phyloP scores from a whole-genome alignment of 306 rosid species.

The Myrica gale region DNA sequence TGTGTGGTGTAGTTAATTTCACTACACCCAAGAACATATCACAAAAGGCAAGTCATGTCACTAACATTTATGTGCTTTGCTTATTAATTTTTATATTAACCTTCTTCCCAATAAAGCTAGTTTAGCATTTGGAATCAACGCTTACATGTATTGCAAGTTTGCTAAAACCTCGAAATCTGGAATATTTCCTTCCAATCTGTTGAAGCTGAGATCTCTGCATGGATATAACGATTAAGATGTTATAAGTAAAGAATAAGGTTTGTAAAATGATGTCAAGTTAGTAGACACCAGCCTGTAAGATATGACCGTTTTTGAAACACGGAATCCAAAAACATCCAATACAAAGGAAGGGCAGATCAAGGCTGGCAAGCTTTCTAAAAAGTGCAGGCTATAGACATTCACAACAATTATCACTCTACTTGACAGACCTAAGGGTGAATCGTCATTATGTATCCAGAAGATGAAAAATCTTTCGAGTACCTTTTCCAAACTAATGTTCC shows the following conservation, averaged over 20 bases:
- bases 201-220: constrained; percentile 36
- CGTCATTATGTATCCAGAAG: background rate
- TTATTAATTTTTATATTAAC: background rate
- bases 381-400: background rate
- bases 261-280: background rate
- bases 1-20: too few relatives aligned
- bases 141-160: constrained; percentile 20
- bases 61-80: background rate
- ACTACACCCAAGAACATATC: too few relatives aligned
- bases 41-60: too few relatives aligned
- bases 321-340: background rate
- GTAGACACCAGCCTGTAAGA: too few relatives aligned
- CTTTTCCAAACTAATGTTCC: background rate
- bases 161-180: constrained; percentile 6
- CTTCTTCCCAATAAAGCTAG: background rate
- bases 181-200: constrained; percentile 25
- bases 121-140: background rate
- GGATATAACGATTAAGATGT: background rate
- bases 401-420: background rate
- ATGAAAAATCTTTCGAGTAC: background rate
- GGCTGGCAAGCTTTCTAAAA: background rate
- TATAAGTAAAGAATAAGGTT: background rate
- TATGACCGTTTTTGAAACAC: too few relatives aligned
- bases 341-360: too few relatives aligned
- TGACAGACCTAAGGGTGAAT: background rate